Evolutionary conservation across 495 filamentous ascomycete genomes (phyloP).

Genomic region (Cercophora scortea): DNA sequence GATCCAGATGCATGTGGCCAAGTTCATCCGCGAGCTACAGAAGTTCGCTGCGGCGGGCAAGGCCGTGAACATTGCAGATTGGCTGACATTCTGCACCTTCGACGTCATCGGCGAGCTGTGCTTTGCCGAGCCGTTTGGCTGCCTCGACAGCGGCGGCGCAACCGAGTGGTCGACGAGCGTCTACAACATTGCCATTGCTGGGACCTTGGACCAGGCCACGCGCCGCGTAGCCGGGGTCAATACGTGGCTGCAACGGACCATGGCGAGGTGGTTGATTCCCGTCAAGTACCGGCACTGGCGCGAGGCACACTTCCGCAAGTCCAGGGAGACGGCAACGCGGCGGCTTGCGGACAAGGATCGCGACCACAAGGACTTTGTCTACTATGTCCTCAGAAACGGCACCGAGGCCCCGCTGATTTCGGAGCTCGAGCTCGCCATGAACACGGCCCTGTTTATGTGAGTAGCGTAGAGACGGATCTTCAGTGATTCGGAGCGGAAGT

Average conservation of each 20-base stretch:
- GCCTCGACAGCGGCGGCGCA: slow-evolving; percentile 32
- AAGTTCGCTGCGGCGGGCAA: slow-evolving; percentile 5
- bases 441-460: slow-evolving; percentile 18
- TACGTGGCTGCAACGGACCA: slow-evolving; percentile 12
- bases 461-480: background rate
- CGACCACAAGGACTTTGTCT: slow-evolving; percentile 18
- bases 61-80: slow-evolving; percentile 36
- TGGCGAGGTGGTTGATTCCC: slow-evolving; percentile 10
- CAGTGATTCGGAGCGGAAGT: too few relatives aligned
- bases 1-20: slow-evolving; percentile 27
- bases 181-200: slow-evolving; percentile 5
- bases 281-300: slow-evolving; percentile 2
- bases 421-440: slow-evolving; percentile 15
- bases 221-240: slow-evolving; percentile 14
- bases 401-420: slow-evolving; percentile 5
- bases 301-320: slow-evolving; percentile 11
- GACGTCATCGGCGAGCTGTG: slow-evolving; percentile 55
- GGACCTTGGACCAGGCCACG: slow-evolving; percentile 12
- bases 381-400: slow-evolving; percentile 15
- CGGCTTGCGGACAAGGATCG: slow-evolving; percentile 9
- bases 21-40: slow-evolving; percentile 14
- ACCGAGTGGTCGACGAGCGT: slow-evolving; percentile 18
- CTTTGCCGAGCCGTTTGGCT: slow-evolving; percentile 51
- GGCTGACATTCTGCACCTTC: slow-evolving; percentile 44
- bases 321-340: slow-evolving; percentile 8